Evolutionary conservation across 306 rosid species (phyloP).

Genomic region (Trifolium subterraneum): DNA sequence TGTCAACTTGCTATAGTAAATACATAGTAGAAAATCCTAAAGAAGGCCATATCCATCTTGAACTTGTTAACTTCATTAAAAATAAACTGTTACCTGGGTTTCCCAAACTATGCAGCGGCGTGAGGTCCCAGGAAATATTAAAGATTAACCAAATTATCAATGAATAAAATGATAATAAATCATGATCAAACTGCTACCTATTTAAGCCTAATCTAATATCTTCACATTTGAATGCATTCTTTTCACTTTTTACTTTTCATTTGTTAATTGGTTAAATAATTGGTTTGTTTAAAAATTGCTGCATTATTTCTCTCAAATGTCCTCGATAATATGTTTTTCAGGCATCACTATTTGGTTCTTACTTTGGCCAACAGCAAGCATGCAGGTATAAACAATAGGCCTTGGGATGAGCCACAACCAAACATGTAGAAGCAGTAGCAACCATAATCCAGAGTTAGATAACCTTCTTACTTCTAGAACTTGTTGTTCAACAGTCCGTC

Average conservation of each 20-base stretch:
- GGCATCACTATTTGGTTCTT: slow-evolving; percentile 23
- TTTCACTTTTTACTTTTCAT: slow-evolving; percentile 23
- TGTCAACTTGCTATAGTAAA: slow-evolving; percentile 23
- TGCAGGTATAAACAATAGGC: slow-evolving; percentile 34
- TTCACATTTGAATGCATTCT: slow-evolving; percentile 32
- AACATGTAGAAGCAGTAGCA: slow-evolving; percentile 38
- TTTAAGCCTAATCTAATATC: slow-evolving; percentile 13
- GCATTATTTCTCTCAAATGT: slow-evolving; percentile 19
- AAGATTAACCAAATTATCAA: slow-evolving; percentile 22
- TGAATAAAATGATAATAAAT: slow-evolving; percentile 16
- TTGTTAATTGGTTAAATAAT: slow-evolving; percentile 24
- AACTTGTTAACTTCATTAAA: slow-evolving; percentile 11
- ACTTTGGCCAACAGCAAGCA: slow-evolving; percentile 35
- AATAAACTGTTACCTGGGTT: not conserved
- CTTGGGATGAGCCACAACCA: slow-evolving; percentile 33
- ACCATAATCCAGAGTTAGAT: slow-evolving; percentile 46
- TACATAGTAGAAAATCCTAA: slow-evolving; percentile 20
- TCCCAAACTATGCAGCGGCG: slow-evolving; percentile 11
- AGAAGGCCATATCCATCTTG: slow-evolving; percentile 30
- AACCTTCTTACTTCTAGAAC: slow-evolving; percentile 82
- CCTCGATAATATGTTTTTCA: slow-evolving; percentile 26
- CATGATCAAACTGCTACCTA: slow-evolving; percentile 18
- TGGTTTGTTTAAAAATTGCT: slow-evolving; percentile 15
- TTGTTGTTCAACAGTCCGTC: slow-evolving; percentile 82
- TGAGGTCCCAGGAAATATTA: slow-evolving; percentile 14